Percentiles rank a stretch among this genome's conserved stretches.
These are phyloP conservation scores for Isabelozyma gotoi DNA, from an alignment of 805 yeast genomes.

Conservation along the genomic window DNA sequence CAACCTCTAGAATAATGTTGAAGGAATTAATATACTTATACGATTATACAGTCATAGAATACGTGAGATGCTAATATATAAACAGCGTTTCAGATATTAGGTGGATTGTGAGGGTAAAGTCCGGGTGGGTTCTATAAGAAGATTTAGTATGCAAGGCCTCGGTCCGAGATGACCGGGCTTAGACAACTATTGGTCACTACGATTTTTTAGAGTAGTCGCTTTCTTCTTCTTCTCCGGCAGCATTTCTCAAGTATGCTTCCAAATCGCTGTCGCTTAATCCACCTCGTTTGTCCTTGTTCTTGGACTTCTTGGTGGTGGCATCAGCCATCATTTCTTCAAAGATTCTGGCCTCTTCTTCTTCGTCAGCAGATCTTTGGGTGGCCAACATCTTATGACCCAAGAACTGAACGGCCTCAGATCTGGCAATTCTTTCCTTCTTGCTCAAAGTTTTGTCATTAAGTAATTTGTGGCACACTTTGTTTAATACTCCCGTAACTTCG, in stretches of 20 bases:
- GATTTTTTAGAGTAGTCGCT: not conserved
- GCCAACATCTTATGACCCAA: conserved; percentile 69
- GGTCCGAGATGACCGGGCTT: too few relatives aligned
- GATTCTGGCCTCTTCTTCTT: conserved; percentile 86
- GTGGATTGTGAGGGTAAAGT: too few relatives aligned
- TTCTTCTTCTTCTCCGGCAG: conserved; percentile 14
- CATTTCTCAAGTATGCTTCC: conserved; percentile 19
- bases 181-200: too few relatives aligned
- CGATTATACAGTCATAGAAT: too few relatives aligned
- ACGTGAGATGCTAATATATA: too few relatives aligned
- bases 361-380: conserved; percentile 77
- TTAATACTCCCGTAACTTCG: conserved; percentile 87
- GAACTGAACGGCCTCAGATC: conserved; percentile 77
- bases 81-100: too few relatives aligned
- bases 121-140: too few relatives aligned
- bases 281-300: conserved; percentile 15
- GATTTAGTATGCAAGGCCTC: too few relatives aligned
- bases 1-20: too few relatives aligned
- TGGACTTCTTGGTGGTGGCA: conserved; percentile 58
- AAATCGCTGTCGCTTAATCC: conserved; percentile 16
- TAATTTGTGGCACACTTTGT: conserved; percentile 55
- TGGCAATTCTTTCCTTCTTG: conserved; percentile 58
- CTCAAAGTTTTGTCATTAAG: conserved; percentile 59
- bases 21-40: too few relatives aligned
- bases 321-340: conserved; percentile 93